phyloP scores from a whole-genome alignment of 805 yeast genomes.

The Metschnikowia drakensbergensis region DNA sequence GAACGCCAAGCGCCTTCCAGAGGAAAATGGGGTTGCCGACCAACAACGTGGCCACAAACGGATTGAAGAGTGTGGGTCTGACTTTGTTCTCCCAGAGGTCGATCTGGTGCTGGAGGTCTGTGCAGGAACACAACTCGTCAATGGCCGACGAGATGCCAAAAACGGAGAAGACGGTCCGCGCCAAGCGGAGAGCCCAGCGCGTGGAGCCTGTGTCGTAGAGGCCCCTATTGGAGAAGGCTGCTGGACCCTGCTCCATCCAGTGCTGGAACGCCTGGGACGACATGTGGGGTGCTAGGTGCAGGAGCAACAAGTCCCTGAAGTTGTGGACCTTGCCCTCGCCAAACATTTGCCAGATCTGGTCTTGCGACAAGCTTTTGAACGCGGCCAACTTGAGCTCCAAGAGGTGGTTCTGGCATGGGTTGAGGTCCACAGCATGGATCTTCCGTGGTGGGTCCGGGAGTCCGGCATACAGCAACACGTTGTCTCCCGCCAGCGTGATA shows the following conservation, averaged over 20 bases:
- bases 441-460: slow-evolving; percentile 69
- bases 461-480: slow-evolving; percentile 67
- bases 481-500: slow-evolving; percentile 85
- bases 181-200: slow-evolving; percentile 77
- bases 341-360: slow-evolving; percentile 69
- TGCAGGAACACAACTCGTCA: slow-evolving; percentile 52
- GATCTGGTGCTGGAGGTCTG: slow-evolving; percentile 58
- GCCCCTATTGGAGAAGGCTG: slow-evolving; percentile 60
- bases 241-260: slow-evolving; percentile 64
- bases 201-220: slow-evolving; percentile 80
- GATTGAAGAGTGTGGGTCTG: slow-evolving; percentile 69
- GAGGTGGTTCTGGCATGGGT: slow-evolving; percentile 78
- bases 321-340: slow-evolving; percentile 66
- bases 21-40: slow-evolving; percentile 82
- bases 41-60: slow-evolving; percentile 59
- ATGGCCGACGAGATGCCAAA: slow-evolving; percentile 53
- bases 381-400: slow-evolving; percentile 76
- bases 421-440: slow-evolving; percentile 81
- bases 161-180: slow-evolving; percentile 53
- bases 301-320: slow-evolving; percentile 34
- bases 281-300: slow-evolving; percentile 61
- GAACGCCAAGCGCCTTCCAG: slow-evolving; percentile 91
- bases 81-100: slow-evolving; percentile 59
- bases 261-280: slow-evolving; percentile 80
- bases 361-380: slow-evolving; percentile 48